These are phyloP conservation scores for Asterella californica DNA, from an alignment of 225 moss, liverwort and hornwort species.

Conservation along the genomic window DNA sequence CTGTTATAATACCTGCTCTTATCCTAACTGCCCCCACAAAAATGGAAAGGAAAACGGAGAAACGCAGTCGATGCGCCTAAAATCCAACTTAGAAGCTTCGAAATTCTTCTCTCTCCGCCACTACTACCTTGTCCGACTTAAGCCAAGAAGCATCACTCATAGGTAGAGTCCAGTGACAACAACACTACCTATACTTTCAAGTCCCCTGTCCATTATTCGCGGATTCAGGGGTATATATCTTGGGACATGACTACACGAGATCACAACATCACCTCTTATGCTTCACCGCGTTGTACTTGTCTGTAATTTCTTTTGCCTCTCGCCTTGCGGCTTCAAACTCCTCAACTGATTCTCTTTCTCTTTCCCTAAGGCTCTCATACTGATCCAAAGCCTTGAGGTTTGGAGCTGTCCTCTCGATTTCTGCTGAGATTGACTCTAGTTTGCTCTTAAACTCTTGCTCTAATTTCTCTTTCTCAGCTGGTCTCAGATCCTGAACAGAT, in stretches of 20 bases:
- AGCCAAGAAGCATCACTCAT: neutral
- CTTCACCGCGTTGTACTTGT: slow-evolving; percentile 79
- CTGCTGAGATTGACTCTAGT: slow-evolving; percentile 68
- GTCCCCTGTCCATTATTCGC: neutral
- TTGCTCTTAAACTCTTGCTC: slow-evolving; percentile 80
- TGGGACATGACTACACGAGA: neutral
- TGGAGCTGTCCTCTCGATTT: slow-evolving; percentile 89
- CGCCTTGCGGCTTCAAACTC: slow-evolving; percentile 90
- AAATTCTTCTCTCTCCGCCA: no score
- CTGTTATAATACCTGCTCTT: no score
- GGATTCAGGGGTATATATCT: neutral
- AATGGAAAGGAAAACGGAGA: no score
- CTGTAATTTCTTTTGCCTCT: slow-evolving; percentile 78
- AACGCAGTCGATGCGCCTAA: no score
- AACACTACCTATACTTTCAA: neutral
- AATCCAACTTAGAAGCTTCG: no score
- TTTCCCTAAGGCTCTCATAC: slow-evolving; percentile 83
- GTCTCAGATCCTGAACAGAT: slow-evolving; percentile 61
- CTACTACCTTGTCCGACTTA: neutral
- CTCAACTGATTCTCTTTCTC: slow-evolving; percentile 85
- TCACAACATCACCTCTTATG: slow-evolving; percentile 56
- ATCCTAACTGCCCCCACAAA: no score
- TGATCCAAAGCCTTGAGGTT: slow-evolving; percentile 98
- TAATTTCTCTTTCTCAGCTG: slow-evolving; percentile 67
- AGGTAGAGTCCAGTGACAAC: neutral